These are phyloP conservation scores for Pythium chondricola DNA, from an alignment of 352 stramenopile genomes.

Conservation along the genomic window DNA sequence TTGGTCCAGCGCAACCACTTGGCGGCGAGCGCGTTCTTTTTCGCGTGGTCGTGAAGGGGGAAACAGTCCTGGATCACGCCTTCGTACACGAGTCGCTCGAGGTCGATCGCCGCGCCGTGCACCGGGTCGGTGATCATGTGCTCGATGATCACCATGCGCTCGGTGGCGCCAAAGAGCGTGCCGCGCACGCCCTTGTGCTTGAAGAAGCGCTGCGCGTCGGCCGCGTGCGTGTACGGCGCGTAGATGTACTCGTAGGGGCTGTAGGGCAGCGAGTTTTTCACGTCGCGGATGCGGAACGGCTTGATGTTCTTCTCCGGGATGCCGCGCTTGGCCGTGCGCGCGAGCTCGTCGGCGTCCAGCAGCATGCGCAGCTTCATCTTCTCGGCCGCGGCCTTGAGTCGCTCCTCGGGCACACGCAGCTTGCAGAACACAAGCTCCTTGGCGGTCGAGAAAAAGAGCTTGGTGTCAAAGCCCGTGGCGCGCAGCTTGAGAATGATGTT, in stretches of 20 bases:
- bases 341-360: conserved; percentile 55
- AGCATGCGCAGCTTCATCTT: conserved; percentile 71
- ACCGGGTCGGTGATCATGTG: conserved; percentile 77
- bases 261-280: conserved; percentile 73
- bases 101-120: conserved; percentile 55
- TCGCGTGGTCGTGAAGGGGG: conserved; percentile 65
- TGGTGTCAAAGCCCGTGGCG: conserved; percentile 52
- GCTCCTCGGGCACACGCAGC: conserved; percentile 68
- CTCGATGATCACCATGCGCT: conserved; percentile 77
- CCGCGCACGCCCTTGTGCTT: conserved; percentile 45
- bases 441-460: conserved; percentile 67
- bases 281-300: conserved; percentile 74
- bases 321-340: conserved; percentile 54
- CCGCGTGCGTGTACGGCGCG: conserved; percentile 67
- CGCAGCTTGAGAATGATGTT: conserved; percentile 72
- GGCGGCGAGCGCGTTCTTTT: conserved; percentile 49
- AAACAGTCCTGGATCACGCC: conserved; percentile 72
- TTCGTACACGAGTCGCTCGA: conserved; percentile 74
- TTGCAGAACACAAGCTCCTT: conserved; percentile 77
- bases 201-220: conserved; percentile 65
- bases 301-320: conserved; percentile 67
- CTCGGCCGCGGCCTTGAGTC: conserved; percentile 64
- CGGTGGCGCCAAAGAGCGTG: conserved; percentile 70
- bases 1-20: conserved; percentile 69
- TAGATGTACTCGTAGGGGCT: conserved; percentile 84